Percentiles rank a stretch among this genome's conserved stretches.
Conservation (phyloP, 2,329 filamentous ascomycete genomes). For the Aureobasidium sp. region DNA sequence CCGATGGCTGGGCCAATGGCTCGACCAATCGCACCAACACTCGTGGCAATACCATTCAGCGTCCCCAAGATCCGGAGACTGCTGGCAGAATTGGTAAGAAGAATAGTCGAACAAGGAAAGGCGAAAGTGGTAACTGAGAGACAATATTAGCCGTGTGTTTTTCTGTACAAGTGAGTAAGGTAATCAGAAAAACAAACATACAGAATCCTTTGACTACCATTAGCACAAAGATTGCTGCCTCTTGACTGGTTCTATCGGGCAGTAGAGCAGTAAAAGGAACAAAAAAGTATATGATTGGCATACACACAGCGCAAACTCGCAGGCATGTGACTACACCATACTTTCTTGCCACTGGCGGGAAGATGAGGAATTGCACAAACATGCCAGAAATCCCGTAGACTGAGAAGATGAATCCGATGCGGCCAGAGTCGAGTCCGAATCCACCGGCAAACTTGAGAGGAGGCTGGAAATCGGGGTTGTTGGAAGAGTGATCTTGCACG, state of each 20-base stretch:
- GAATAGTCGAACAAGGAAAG: conserved; percentile 83
- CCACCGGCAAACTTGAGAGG: conserved; percentile 80
- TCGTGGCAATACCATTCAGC: conserved; percentile 83
- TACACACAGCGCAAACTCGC: conserved; percentile 56
- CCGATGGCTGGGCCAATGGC: conserved; percentile 70
- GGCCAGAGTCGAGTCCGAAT: conserved; percentile 64
- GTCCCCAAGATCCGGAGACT: conserved; percentile 75
- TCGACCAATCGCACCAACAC: conserved; percentile 70
- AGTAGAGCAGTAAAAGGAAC: conserved; percentile 72
- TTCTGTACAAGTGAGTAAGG: no score
- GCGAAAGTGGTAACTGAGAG: conserved; percentile 60
- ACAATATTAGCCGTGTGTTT: neutral
- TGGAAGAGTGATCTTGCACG: conserved; percentile 40
- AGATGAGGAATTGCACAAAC: conserved; percentile 77
- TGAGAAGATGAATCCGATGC: conserved; percentile 81
- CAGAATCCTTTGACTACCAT: conserved; percentile 67
- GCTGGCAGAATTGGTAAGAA: conserved; percentile 78
- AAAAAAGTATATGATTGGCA: conserved; percentile 71
- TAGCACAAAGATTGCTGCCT: conserved; percentile 55
- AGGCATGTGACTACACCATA: conserved; percentile 72
- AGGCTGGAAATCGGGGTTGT: conserved; percentile 52
- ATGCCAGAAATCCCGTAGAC: conserved; percentile 74
- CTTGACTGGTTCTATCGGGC: conserved; percentile 44
- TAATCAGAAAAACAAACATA: neutral
- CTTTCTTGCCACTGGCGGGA: conserved; percentile 65